phyloP scores from a whole-genome alignment of 768 basidiomycete genomes.

The Naganishia vishniacii region DNA sequence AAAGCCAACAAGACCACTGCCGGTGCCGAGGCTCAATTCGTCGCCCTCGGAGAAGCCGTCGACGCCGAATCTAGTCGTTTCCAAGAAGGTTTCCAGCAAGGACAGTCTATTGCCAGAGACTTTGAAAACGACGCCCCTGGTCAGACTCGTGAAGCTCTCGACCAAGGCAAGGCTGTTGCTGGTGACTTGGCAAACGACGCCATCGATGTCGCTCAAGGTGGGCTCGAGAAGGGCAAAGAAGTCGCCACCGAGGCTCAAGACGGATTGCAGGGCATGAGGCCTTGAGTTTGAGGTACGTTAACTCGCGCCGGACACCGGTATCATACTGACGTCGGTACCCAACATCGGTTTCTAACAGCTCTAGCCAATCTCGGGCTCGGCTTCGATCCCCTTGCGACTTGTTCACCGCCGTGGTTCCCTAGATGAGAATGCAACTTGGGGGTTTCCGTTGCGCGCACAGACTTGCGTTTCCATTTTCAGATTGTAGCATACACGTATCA shows the following conservation, averaged over 20 bases:
- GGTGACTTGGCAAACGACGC: conserved; percentile 15
- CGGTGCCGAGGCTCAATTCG: conserved; percentile 1
- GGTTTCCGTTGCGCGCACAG: too few species aligned
- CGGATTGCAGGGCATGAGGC: neutral
- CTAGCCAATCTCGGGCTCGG: too few species aligned
- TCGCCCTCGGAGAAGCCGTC: neutral
- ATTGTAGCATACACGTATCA: too few species aligned
- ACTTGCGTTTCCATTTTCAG: too few species aligned
- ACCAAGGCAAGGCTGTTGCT: conserved; percentile 5
- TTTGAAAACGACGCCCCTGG: conserved; percentile 12
- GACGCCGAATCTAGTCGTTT: conserved; percentile 5
- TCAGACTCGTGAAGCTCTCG: conserved; percentile 6
- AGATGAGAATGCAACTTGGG: too few species aligned
- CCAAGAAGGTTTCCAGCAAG: conserved; percentile 14
- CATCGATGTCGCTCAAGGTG: conserved; percentile 2
- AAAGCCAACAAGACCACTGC: neutral
- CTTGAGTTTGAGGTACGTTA: neutral
- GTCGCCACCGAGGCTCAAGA: conserved; percentile 7
- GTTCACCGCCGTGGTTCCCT: too few species aligned
- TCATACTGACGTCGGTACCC: too few species aligned
- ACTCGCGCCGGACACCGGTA: too few species aligned
- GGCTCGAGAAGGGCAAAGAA: conserved; percentile 9
- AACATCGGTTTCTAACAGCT: too few species aligned
- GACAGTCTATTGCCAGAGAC: conserved; percentile 7
- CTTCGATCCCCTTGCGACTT: too few species aligned